Evolutionary conservation across 108 stramenopile genomes (phyloP), one percentile per base, ranked within the genome.

Genomic region (Nitzschia putrida): DNA sequence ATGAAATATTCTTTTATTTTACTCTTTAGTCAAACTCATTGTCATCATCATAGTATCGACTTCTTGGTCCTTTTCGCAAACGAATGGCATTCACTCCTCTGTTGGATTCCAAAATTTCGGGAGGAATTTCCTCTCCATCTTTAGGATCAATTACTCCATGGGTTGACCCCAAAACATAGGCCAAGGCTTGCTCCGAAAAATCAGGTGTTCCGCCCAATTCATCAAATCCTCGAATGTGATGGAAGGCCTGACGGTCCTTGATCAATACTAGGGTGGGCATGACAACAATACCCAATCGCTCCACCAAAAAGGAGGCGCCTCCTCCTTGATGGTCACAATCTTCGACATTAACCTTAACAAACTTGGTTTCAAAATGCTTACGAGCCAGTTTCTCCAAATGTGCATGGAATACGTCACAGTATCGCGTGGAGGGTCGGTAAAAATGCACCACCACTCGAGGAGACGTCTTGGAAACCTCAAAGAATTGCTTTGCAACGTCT

Each of bases 221-320:
- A 69, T 97, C 96, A 80, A 98, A 97, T 20, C 99, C 99, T 22
- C 81, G 74, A 18, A 99, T 67, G 50, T 96, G 93, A 83, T 99
- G 98, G 51, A 85, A 69, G 8, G 95, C 96, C 76, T 96, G 90
- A 0, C 97, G 92, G 53, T 96, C 84, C 71, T 93, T 90, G 49
- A 98, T 87, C 40, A 98, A 73, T 14, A 98, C 85, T 2, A 99
- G 77, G 20, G 99, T 98, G 5, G 99, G 99, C 96, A 99, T 95
- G 41, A 98, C 87, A 37, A 91, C 80, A 71, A 99, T 83, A 0
- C 94, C 95, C 42, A 99, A 71, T 64, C 88, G 84, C 66, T 99
- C 97, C 52, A 96, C 96, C 26, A 99, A 69, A 72, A 88, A 99
- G 49, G 85, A 87, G 18, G 89, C 89, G 23, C 87, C 88, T 10